A percentile compares a stretch with the other conserved stretches of the same genome.
These are phyloP conservation scores for Lactarius hatsudake DNA, from an alignment of 768 basidiomycete species.

Conservation along the genomic window DNA sequence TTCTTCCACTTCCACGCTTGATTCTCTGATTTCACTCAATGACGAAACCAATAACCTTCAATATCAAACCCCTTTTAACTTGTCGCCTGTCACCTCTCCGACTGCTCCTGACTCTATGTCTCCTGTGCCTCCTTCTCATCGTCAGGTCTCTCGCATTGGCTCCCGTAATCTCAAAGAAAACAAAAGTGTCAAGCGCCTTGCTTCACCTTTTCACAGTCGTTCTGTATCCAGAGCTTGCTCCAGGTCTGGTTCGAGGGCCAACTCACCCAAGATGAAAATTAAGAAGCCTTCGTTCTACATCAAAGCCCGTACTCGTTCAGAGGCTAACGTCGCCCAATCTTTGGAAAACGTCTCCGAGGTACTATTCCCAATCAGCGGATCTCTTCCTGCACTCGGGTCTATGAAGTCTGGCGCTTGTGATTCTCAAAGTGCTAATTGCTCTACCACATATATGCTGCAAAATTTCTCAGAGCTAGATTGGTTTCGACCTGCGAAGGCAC, in stretches of 20 bases:
- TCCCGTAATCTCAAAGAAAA: conserved; percentile 46
- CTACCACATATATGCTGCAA: conserved; percentile 22
- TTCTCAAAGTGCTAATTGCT: not conserved
- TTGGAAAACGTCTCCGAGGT: conserved; percentile 6
- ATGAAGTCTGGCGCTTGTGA: conserved; percentile 14
- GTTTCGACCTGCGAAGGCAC: conserved; percentile 33
- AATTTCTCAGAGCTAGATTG: conserved; percentile 30
- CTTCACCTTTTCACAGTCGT: conserved; percentile 48
- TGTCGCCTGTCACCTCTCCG: conserved; percentile 28
- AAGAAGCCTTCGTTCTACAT: conserved; percentile 29
- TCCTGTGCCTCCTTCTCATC: conserved; percentile 41
- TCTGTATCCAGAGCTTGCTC: conserved; percentile 42
- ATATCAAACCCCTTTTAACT: conserved; percentile 27
- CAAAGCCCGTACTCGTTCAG: conserved; percentile 44
- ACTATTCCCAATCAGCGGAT: conserved; percentile 11
- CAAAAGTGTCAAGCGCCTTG: conserved; percentile 31
- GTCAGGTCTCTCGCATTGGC: conserved; percentile 38
- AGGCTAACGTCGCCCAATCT: conserved; percentile 13
- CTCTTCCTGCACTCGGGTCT: conserved; percentile 16
- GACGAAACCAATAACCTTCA: conserved; percentile 28
- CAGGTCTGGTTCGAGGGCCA: conserved; percentile 32
- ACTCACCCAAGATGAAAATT: conserved; percentile 27
- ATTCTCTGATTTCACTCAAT: conserved; percentile 22
- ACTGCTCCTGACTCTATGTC: conserved; percentile 39
- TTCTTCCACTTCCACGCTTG: conserved; percentile 11